Conservation (phyloP, 495 filamentous ascomycete species). For the Saxophila tyrrhenica region DNA sequence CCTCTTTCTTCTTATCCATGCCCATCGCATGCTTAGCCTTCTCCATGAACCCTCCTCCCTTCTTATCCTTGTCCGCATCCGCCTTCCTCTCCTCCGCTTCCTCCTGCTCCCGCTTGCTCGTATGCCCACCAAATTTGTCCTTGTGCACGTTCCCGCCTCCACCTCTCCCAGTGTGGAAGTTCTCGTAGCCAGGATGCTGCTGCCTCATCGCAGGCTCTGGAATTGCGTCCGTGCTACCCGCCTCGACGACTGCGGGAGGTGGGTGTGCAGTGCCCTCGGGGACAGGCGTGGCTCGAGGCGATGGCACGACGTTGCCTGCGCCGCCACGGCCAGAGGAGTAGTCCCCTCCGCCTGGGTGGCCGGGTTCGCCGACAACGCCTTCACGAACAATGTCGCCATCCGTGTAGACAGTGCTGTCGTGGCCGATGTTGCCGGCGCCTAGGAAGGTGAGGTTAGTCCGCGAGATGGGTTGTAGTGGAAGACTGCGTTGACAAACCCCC, state of each 20-base stretch:
- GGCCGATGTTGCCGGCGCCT: constrained; percentile 34
- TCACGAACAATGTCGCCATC: constrained; percentile 24
- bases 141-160: constrained; percentile 29
- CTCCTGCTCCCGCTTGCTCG: constrained; percentile 18
- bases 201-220: constrained; percentile 27
- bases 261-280: not conserved
- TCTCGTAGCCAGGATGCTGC: constrained; percentile 22
- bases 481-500: constrained; percentile 21
- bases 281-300: not conserved
- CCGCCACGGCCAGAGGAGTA: constrained; percentile 27
- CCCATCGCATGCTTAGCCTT: constrained; percentile 29
- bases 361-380: not conserved
- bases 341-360: not conserved
- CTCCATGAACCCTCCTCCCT: constrained; percentile 19
- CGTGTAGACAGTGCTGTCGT: constrained; percentile 24
- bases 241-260: constrained; percentile 11
- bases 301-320: constrained; percentile 25
- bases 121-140: constrained; percentile 31
- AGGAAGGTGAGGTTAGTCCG: not conserved
- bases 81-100: constrained; percentile 15
- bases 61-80: constrained; percentile 15
- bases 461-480: not conserved
- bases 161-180: constrained; percentile 33
- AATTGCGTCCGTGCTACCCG: constrained; percentile 22
- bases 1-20: constrained; percentile 2